A percentile compares a stretch with the other conserved stretches of the same genome.
Evolutionary conservation across 1,284 basidiomycete species (phyloP).

Genomic region (Moesziomyces sp.): DNA sequence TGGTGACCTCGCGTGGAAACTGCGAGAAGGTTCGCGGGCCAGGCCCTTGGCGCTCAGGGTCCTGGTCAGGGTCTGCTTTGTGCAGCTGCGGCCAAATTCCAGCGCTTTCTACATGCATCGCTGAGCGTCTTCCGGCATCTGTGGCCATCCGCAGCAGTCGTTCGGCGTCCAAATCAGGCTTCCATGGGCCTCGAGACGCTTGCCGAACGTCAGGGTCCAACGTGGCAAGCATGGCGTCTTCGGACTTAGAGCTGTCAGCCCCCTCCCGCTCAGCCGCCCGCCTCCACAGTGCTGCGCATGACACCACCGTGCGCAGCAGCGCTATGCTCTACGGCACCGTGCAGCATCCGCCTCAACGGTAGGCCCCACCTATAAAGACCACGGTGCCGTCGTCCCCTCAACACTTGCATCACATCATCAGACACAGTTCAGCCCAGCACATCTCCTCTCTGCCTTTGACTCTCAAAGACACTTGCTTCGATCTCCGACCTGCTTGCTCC

Average conservation of each 20-base stretch:
- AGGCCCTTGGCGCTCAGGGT: background rate
- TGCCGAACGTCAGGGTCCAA: constrained; percentile 31
- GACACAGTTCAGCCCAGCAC: background rate
- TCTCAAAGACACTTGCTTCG: background rate
- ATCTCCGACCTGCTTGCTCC: background rate
- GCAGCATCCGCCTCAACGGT: too few relatives aligned
- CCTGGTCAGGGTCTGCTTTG: constrained; percentile 2
- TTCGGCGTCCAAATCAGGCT: background rate
- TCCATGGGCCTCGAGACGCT: constrained; percentile 1
- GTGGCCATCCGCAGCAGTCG: constrained; percentile 5
- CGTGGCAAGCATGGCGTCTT: constrained; percentile 15
- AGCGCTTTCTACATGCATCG: constrained; percentile 26
- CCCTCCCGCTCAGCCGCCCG: too few relatives aligned
- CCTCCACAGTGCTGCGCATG: background rate
- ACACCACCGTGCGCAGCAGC: background rate
- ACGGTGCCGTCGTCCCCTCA: too few relatives aligned
- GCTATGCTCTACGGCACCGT: too few relatives aligned
- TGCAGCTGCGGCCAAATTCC: constrained; percentile 12
- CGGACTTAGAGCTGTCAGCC: constrained; percentile 33
- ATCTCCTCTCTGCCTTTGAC: background rate
- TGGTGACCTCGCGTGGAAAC: constrained; percentile 7
- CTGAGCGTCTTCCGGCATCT: constrained; percentile 15
- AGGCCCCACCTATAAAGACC: too few relatives aligned
- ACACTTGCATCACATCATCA: constrained; percentile 4
- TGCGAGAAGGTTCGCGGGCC: constrained; percentile 12